Percentiles rank a stretch among this genome's conserved stretches.
Evolutionary conservation across 2,329 filamentous ascomycete genomes (phyloP).

Genomic region (Fusarium lyarnte): DNA sequence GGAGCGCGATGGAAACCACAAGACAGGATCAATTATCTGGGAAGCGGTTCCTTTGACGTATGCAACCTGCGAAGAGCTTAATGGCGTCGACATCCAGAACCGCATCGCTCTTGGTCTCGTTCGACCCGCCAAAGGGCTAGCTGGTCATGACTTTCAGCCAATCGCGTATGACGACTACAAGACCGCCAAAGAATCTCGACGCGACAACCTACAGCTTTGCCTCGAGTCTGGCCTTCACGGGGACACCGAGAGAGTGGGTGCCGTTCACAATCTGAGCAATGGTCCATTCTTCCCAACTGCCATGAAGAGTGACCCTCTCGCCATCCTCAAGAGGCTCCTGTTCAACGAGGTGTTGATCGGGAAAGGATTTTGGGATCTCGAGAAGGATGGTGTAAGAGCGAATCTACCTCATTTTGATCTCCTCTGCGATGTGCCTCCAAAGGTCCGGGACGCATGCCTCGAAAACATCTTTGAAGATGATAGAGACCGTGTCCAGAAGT

Average conservation of each 20-base stretch:
- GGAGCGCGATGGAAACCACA: too few relatives aligned
- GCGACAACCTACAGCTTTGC: accelerated
- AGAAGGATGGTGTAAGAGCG: accelerated
- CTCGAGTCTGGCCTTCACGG: not conserved
- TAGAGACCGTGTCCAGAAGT: not conserved
- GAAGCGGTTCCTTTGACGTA: not conserved
- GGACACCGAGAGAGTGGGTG: not conserved
- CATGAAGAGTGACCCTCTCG: accelerated
- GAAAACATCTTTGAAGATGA: not conserved
- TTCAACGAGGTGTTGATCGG: not conserved
- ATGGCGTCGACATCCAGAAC: not conserved
- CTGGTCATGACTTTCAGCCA: too few relatives aligned
- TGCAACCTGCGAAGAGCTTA: accelerated
- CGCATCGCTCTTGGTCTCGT: not conserved
- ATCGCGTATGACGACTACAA: not conserved
- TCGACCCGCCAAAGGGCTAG: not conserved
- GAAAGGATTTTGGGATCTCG: not conserved
- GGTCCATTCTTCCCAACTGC: accelerated
- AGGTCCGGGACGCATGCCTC: not conserved
- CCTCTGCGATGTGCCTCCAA: accelerated
- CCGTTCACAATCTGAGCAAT: not conserved
- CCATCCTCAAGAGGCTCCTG: accelerated
- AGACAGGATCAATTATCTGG: too few relatives aligned
- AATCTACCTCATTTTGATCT: accelerated
- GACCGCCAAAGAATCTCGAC: accelerated